Conservation (phyloP, 2,329 filamentous ascomycete species). For the Nemania sp. region DNA sequence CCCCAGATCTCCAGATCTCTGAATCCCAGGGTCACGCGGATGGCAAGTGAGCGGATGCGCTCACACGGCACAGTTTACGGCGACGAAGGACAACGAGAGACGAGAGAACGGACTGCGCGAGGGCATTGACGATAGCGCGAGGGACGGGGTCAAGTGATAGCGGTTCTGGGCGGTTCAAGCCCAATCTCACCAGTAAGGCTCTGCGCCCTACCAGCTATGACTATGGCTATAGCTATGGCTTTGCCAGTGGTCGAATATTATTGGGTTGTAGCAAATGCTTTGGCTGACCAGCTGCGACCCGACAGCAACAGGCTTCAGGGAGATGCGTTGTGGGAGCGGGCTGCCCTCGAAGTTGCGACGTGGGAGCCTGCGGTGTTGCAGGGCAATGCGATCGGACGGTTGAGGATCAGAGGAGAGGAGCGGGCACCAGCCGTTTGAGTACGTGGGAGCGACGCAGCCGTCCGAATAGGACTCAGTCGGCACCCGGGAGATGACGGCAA, state of each 20-base stretch:
- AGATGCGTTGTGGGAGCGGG: neutral
- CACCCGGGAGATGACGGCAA: too few species aligned
- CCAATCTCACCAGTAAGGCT: constrained; percentile 24
- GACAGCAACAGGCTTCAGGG: neutral
- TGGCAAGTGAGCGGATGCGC: neutral
- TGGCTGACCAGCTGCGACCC: neutral
- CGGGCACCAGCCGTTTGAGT: constrained; percentile 5
- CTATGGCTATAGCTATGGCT: constrained; percentile 14
- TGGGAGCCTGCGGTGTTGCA: neutral
- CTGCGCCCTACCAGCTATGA: constrained; percentile 21
- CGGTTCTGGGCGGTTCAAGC: constrained; percentile 13
- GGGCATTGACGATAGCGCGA: constrained; percentile 30
- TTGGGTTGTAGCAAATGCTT: too few species aligned
- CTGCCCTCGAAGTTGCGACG: neutral
- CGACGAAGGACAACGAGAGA: constrained; percentile 5
- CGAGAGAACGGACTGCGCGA: constrained; percentile 14
- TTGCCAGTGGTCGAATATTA: neutral
- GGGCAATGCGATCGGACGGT: constrained; percentile 6
- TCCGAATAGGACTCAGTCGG: neutral
- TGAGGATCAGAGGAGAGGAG: constrained; percentile 10
- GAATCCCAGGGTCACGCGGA: neutral
- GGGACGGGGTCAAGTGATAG: too few species aligned
- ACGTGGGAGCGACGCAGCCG: neutral
- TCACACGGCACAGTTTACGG: constrained; percentile 1
- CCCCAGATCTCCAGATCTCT: too few species aligned